Percentiles rank a stretch among this genome's conserved stretches.
Evolutionary conservation across 768 basidiomycete genomes (phyloP).

Genomic region (Leucosporidium creatinivorum): DNA sequence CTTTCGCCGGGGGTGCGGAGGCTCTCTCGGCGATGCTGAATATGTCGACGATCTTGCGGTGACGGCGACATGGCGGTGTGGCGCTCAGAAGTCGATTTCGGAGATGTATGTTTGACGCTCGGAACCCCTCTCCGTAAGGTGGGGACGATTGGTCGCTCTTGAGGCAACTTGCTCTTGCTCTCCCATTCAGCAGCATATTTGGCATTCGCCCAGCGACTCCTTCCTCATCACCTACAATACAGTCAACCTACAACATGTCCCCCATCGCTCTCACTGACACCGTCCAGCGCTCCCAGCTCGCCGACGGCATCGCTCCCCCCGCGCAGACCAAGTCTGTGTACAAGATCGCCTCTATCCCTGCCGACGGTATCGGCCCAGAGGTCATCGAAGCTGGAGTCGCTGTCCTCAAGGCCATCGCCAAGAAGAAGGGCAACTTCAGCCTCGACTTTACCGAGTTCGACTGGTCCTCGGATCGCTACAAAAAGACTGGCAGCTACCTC

Average conservation of each 20-base stretch:
- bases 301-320: not conserved
- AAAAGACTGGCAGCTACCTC: conserved; percentile 49
- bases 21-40: too few relatives aligned
- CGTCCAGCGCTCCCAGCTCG: not conserved
- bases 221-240: too few relatives aligned
- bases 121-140: too few relatives aligned
- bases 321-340: conserved; percentile 21
- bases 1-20: too few relatives aligned
- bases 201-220: too few relatives aligned
- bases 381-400: conserved; percentile 50
- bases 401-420: conserved; percentile 47
- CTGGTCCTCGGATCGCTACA: conserved; percentile 50
- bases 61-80: too few relatives aligned
- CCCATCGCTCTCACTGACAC: conserved; percentile 2
- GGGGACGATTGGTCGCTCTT: too few relatives aligned
- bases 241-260: conserved; percentile 1
- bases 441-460: conserved; percentile 49
- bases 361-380: conserved; percentile 54
- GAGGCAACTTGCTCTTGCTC: not conserved
- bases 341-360: conserved; percentile 51
- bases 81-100: too few relatives aligned
- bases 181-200: too few relatives aligned
- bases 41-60: too few relatives aligned
- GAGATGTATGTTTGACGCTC: too few relatives aligned
- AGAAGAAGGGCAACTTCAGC: conserved; percentile 46